Evolutionary conservation across 352 stramenopile species (phyloP), one percentile per base, ranked within the genome.

Genomic region (Globisporangium alternatum): DNA sequence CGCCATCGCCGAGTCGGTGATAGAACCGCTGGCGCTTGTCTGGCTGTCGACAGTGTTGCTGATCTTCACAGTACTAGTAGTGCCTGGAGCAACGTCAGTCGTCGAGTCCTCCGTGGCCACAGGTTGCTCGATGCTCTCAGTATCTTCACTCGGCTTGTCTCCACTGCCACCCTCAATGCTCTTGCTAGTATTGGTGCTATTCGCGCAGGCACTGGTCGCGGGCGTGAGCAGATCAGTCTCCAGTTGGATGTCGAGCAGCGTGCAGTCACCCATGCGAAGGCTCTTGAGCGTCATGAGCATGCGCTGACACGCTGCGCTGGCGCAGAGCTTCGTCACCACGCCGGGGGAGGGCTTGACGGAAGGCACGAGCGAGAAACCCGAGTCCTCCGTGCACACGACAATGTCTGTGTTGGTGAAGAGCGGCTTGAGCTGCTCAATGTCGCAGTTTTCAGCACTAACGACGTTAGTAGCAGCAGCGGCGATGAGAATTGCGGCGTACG

Each of bases 231-330:
- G 47, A 30, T 72, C 61, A 17, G 69, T 62, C 39, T 70, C 56
- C 15, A 75, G 39, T 9, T 63, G 28, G 10, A 75, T 39, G 19
- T 55, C 57, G 5, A 72, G 54, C 55, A 72, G 33, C 37, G 54
- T 22, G 66, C 70, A 75, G 60, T 77, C 67, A 22, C 67, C 70
- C 2, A 77, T 51, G 17, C 55, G 48, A 5, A 73, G 56, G 4
- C 44, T 65, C 53, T 67, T 51, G 33, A 77, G 33, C n/a, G 21
- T 47, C 2, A 21, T 25, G 28, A 77, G 60, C 21, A 68, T 54
- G 9, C 17, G 30, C 64, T 62, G 35, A 51, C 71, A 78, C 44
- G 68, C 54, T 0, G 45, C 17, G 44, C 63, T 67, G 13, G 48
- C 13, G 25, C 71, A 78, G 13, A 75, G 53, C 65, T 72, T 72